Evolutionary conservation across 805 yeast genomes (phyloP), one percentile per base, ranked within the genome.

Genomic region (Metschnikowia gruessii): DNA sequence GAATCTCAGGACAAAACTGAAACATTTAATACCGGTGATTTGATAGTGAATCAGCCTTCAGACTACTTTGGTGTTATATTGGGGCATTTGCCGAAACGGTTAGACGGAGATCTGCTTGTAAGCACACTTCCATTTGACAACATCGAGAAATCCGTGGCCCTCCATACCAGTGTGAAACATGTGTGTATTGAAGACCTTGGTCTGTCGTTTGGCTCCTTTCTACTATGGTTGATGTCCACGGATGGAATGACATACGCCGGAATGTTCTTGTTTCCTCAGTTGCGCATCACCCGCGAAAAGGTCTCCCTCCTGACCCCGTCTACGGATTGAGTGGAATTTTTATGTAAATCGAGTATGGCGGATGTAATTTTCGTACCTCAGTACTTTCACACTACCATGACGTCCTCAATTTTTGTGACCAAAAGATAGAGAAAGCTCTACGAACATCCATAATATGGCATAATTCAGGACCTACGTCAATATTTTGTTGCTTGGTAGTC

Each of bases 161-260:
- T 42, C 6, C 36, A 19, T 18, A 15, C 28, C 10, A 50, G 47
- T 18, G 17, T 52, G 2, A 22, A 10, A 8, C 29, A 22, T 10
- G 16, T 52, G 15, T n/a, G 32, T 16, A n/a, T 32, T 1, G 34
- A 19, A 7, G 32, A 26, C 4, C 37, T 48, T 29, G 50, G 40
- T 8, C 22, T n/a, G 4, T 26, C 37, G 6, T 37, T 50, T 24
- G 15, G 11, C 4, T 22, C 32, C 2, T 52, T 45, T 13, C 11
- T 52, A 9, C n/a, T 18, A 12, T 50, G 54, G 56, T 34, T 52
- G 21, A 32, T 51, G 29, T 36, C 50, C 13, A 48, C 52, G 6
- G 56, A 52, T 17, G 56, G 56, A 2, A 36, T 45, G 32, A 40
- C 34, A 6, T 37, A 47, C 15, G 36, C 45, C 8, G 49, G 51